phyloP scores from a whole-genome alignment of 2,329 filamentous ascomycete species.

The Aureobasidium zeae region DNA sequence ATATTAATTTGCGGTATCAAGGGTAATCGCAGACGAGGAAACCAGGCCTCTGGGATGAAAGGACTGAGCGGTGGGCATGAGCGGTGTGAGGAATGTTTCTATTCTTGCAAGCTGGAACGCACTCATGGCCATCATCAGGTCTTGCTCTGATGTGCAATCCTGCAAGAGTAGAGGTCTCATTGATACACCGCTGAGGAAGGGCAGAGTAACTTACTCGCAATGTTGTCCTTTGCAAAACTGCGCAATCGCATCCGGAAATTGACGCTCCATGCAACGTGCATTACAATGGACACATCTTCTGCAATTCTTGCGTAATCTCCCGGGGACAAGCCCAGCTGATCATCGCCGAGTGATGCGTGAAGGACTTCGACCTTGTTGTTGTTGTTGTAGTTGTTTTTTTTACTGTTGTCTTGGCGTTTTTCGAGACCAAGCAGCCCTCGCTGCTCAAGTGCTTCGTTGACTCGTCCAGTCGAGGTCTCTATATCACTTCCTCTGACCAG shows the following conservation, averaged over 20 bases:
- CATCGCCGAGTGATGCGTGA: conserved; percentile 39
- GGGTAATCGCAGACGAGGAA: too few species aligned
- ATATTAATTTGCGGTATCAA: conserved; percentile 4
- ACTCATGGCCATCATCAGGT: conserved; percentile 9
- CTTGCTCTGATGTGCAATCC: conserved; percentile 6
- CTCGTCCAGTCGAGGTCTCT: conserved; percentile 36
- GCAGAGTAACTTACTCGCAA: conserved; percentile 31
- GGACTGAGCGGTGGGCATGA: too few species aligned
- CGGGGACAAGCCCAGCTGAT: conserved; percentile 40
- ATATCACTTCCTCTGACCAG: conserved; percentile 43
- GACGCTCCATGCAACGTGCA: conserved; percentile 57
- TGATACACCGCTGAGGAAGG: conserved; percentile 5
- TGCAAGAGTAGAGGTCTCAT: too few species aligned
- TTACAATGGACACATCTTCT: conserved; percentile 40
- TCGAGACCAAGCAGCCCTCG: conserved; percentile 26
- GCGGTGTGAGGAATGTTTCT: too few species aligned
- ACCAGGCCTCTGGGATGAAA: conserved; percentile 11
- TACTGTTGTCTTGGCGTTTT: too few species aligned
- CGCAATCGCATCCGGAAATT: conserved; percentile 52
- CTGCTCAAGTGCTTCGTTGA: conserved; percentile 38
- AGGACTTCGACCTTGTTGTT: conserved; percentile 43
- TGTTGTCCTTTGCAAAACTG: conserved; percentile 47
- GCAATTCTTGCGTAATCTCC: conserved; percentile 36
- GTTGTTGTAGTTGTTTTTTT: too few species aligned
- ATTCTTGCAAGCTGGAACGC: background rate